A percentile compares a stretch with the other conserved stretches of the same genome.
These are phyloP conservation scores for Aristolochia contorta DNA, from an alignment of 164 flowering plant species.

Conservation along the genomic window DNA sequence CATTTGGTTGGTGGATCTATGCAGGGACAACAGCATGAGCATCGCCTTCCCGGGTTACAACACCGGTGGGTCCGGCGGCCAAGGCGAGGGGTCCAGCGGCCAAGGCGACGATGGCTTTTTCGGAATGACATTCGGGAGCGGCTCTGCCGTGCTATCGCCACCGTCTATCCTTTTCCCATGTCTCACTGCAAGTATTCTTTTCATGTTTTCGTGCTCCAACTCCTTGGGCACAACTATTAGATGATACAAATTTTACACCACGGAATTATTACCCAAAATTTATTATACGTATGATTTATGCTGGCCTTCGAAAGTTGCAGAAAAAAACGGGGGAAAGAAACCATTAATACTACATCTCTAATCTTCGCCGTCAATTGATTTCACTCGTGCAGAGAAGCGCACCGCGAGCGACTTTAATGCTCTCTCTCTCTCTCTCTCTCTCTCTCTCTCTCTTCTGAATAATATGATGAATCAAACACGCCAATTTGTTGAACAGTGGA, in stretches of 20 bases:
- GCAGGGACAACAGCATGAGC: slow-evolving; percentile 9
- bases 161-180: neutral
- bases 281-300: neutral
- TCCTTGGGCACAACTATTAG: neutral
- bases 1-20: slow-evolving; percentile 6
- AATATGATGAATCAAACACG: no score
- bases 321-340: no score
- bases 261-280: neutral
- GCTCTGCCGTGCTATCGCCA: neutral
- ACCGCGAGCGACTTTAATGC: no score
- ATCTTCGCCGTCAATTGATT: no score
- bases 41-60: slow-evolving; percentile 7
- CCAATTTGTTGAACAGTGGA: no score
- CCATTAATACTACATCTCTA: no score
- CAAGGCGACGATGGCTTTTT: neutral
- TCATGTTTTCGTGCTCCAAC: neutral
- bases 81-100: neutral
- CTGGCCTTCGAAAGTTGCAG: neutral
- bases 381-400: no score
- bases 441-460: no score
- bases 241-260: neutral
- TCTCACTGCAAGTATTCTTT: neutral
- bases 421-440: no score
- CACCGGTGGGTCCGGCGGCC: slow-evolving; percentile 5
- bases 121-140: slow-evolving; percentile 5